Base-by-base conservation (phyloP, 768 basidiomycete genomes). In the Lyophyllum decastes region DNA sequence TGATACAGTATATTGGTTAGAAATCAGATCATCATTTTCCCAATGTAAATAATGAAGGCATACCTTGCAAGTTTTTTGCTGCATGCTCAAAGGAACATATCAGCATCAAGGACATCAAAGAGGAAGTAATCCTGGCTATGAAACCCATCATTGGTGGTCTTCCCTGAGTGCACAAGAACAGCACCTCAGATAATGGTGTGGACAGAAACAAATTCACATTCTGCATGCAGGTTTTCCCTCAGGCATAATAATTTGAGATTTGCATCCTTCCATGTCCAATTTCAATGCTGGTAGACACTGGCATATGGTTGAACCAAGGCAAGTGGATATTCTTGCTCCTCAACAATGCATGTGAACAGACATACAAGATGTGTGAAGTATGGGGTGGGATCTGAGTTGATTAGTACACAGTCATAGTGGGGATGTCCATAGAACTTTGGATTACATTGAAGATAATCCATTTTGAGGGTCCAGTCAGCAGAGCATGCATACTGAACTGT, bases 391-490 rank as follows among this genome's bases (percentile, higher is more conserved):
- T 55, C 16, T 19, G 45, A 46, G 27, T 50, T 8, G 30, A 61
- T 45, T 16, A 61, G 44, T 16, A 59, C 68, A 51, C 43, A 69
- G 44, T 74, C 63, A 30, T 68, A 74, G 0, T 62, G 64, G 9
- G 65, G 66, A 1, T 43, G 22, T 0, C 58, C 38, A 40, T 66
- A 61, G 57, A 77, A 78, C 0, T 44, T 48, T 8, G 72, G 70
- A 51, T 68, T 74, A 59, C 66, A 72, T 2, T 59, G 56, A 0
- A 78, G 61, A 27, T 69, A 62, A 52, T 78, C 68, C 0, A 61
- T 65, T 3, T 55, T 56, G 21, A 61, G 25, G 9, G 49, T 26
- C 74, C 73, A 77, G 58, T 72, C 62, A 10, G 70, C 54, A 1
- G 34, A 51, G 0, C 66, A 73, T 14, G 58, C 63, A 59, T 71